Evolutionary conservation across 345 rosid genomes (phyloP), one percentile per base, ranked within the genome.

Genomic region (Cochlearia excelsa): DNA sequence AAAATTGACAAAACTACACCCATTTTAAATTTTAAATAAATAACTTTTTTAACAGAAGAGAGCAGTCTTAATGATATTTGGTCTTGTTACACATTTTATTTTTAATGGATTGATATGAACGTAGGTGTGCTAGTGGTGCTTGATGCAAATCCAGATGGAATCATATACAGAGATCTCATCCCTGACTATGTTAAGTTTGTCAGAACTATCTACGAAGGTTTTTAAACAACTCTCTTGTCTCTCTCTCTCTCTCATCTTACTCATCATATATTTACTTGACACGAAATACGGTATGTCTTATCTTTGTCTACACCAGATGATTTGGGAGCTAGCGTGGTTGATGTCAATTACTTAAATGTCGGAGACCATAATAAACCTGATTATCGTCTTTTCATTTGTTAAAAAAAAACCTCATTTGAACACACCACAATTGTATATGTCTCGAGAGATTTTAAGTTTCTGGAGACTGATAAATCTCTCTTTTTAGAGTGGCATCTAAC

Each of bases 121-220:
- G 48, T 61, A 90, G 95, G 95, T 34, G 89, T 77, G 51, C 78
- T 90, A 50, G 89, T 92, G 47, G 95, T 84, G 68, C 71, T 88
- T 75, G 95, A 92, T 77, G 96, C 98, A 5, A 80, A 46, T 44
- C 96, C 96, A 0, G 88, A 67, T 35, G 95, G 98, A 76, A 83
- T 92, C 58, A 81, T 88, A 65, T 86, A 77, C 56, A 74, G 80
- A 74, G 98, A 92, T 78, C 69, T 92, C 69, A 74, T 92, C 50
- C 90, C 98, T 16, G 79, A 82, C 35, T 37, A 37, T 37, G 95
- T 83, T 35, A 44, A 79, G 6, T 49, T 76, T 45, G 93, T 54
- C 1, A 84, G 98, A 63, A 92, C 98, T 47, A 79, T 92, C 48
- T 88, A 88, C 7, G 96, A 92, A 92, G 98, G 98, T 92, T 39